Base-by-base conservation (phyloP, 116 monocot genomes). In the Papilionanthe hybrid region DNA sequence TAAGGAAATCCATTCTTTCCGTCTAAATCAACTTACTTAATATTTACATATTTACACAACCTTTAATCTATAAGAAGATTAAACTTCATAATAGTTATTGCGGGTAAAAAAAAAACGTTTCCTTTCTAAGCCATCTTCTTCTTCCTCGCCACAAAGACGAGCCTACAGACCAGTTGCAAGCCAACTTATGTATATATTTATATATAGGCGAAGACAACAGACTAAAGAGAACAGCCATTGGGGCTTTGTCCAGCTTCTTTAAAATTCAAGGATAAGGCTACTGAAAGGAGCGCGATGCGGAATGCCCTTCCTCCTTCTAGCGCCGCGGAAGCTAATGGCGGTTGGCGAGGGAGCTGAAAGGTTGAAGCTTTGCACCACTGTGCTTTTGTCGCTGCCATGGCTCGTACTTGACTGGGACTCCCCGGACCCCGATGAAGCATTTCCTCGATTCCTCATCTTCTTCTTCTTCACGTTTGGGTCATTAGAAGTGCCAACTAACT, bases 221-320 rank as follows among this genome's bases (percentile, higher is more conserved):
- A 65, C 10, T 25, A 4, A 63, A 25, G 27, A 3, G 27, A 65
- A 11, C 25, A 8, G 65, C 0, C 2, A 11, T 71, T 71, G 53
- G 53, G 17, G 15, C 37, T 71, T 32, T 15, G 28, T 11, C 71
- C 18, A 17, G 18, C 17, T 71, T 71, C 12, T 32, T 18, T 50
- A 78, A 63, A 66, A 78, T 75, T 88, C 81, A 23, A 86, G n/a
- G n/a, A 79, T 68, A 55, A 86, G 81, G 83, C 88, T 86, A 1
- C 83, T 78, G 48, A 86, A 82, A 13, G 86, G 86, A 22, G 89
- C 83, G 18, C 89, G 73, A 72, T 79, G 89, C 2, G 89, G 89
- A 50, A 86, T 79, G 78, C 89, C 89, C 79, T 89, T 89, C 77
- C 89, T 81, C 79, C 89, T 83, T 48, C 86, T 89, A 0, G 79